These are phyloP conservation scores for Kalanchoe fedtschenkoi DNA, from an alignment of 164 flowering plant species.

Conservation along the genomic window DNA sequence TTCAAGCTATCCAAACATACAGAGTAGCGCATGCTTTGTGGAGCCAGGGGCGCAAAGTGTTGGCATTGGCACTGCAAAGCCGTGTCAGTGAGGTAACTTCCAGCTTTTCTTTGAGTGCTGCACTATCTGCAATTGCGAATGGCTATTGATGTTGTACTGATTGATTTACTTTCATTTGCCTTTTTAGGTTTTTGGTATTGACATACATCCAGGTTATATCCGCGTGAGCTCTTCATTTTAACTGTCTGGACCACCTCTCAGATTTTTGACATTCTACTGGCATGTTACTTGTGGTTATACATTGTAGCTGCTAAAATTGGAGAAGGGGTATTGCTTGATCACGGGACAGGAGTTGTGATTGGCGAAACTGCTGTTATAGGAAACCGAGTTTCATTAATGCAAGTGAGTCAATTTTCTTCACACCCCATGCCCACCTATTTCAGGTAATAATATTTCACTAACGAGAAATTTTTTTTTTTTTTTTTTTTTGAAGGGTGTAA, in stretches of 20 bases:
- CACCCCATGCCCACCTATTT: not conserved
- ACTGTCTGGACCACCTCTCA: not conserved
- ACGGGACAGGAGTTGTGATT: conserved; percentile 76
- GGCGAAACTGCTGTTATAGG: conserved; percentile 94
- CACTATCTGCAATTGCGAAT: not conserved
- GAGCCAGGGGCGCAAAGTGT: conserved; percentile 61
- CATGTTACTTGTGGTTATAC: not conserved
- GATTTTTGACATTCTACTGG: not conserved
- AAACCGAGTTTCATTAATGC: conserved; percentile 79
- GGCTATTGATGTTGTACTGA: not conserved
- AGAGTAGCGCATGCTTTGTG: conserved; percentile 76
- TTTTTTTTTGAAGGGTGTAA: conserved; percentile 45
- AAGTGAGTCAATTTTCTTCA: conserved; percentile 28
- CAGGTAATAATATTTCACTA: not conserved
- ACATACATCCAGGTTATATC: conserved; percentile 76
- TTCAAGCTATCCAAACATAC: conserved; percentile 69
- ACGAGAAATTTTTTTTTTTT: conserved; percentile 2
- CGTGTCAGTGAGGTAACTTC: conserved; percentile 68
- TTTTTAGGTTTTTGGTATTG: conserved; percentile 70
- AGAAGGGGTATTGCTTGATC: conserved; percentile 72
- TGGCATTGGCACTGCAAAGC: conserved; percentile 81
- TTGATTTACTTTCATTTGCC: conserved; percentile 1
- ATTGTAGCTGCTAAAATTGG: conserved; percentile 79
- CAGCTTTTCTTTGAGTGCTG: not conserved
- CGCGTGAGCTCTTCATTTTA: not conserved